These are phyloP conservation scores for Meyerozyma elateridarum DNA, from an alignment of 1,139 yeast genomes.

Conservation along the genomic window DNA sequence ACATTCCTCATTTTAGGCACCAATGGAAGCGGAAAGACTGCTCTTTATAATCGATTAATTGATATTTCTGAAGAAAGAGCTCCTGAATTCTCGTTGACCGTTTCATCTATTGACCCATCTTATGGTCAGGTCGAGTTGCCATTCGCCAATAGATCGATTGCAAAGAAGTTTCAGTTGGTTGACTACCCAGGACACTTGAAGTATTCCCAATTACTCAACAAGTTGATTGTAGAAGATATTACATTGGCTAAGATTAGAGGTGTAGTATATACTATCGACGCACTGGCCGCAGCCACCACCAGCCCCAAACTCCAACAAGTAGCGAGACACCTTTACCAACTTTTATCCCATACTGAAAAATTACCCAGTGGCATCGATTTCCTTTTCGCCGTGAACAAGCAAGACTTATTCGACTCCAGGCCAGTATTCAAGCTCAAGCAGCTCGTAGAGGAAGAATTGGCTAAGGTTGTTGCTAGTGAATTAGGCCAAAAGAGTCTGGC, in stretches of 20 bases:
- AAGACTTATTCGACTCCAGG: constrained; percentile 77
- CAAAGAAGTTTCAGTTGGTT: constrained; percentile 43
- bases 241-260: constrained; percentile 53
- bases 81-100: constrained; percentile 22
- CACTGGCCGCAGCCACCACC: constrained; percentile 32
- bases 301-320: constrained; percentile 30
- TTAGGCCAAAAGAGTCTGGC: constrained; percentile 23
- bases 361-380: constrained; percentile 64
- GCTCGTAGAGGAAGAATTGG: constrained; percentile 61
- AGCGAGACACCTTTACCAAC: constrained; percentile 51
- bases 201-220: constrained; percentile 48
- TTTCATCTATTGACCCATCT: constrained; percentile 43
- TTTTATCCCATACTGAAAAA: constrained; percentile 54
- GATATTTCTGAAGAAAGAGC: constrained; percentile 11
- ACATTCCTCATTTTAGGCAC: constrained; percentile 72
- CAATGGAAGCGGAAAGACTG: constrained; percentile 71
- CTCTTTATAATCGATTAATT: constrained; percentile 42
- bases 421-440: constrained; percentile 58
- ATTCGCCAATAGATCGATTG: constrained; percentile 27
- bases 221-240: constrained; percentile 38
- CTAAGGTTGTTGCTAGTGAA: constrained; percentile 47
- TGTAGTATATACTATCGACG: constrained; percentile 64
- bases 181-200: constrained; percentile 89
- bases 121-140: constrained; percentile 29
- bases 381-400: constrained; percentile 75